Evolutionary conservation across 345 rosid species (phyloP), one percentile per base, ranked within the genome.

Genomic region (Gossypium sturtianum): DNA sequence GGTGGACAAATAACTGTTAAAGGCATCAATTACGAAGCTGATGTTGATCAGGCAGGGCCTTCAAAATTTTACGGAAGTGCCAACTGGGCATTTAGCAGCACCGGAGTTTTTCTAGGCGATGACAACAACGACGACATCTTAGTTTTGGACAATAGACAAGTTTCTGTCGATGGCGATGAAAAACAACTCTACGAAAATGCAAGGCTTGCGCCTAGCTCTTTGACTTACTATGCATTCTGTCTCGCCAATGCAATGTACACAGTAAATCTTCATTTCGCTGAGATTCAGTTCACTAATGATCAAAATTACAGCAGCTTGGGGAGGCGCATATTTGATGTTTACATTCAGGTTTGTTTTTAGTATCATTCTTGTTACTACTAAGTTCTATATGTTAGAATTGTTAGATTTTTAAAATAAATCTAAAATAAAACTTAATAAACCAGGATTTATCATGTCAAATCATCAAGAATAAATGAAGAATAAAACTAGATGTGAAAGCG

Each of bases 191-290:
- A 88, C 54, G 70, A 44, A 9, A 80, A 78, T 0, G 97, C 90
- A 17, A 89, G 97, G 10, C 78, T 83, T 34, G 78, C 93, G 64
- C 84, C 96, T 59, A 73, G 85, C 20, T 59, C 90, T 6, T 87
- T 92, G 1, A 84, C 88, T 47, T 92, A 89, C 77, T 84, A 83
- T 80, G 90, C 80, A 2, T 85, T 79, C 45, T 92, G 97, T 81
- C 82, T 92, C 52, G 67, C 60, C 47, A 89, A 82, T 73, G 91
- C 90, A 68, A 72, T 16, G 7, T 90, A 92, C 82, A 81, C 75
- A 19, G 83, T 90, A 22, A 82, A 13, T 25, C 93, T 90, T 27
- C 69, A 65, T 65, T 65, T 65, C 19, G 69, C 69, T 1, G 53
- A 20, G 29, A 44, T 66, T 44, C 89, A 64, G 70, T 89, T 92